phyloP scores from a whole-genome alignment of 2,329 filamentous ascomycete genomes.

The Nectriaceae sp. region DNA sequence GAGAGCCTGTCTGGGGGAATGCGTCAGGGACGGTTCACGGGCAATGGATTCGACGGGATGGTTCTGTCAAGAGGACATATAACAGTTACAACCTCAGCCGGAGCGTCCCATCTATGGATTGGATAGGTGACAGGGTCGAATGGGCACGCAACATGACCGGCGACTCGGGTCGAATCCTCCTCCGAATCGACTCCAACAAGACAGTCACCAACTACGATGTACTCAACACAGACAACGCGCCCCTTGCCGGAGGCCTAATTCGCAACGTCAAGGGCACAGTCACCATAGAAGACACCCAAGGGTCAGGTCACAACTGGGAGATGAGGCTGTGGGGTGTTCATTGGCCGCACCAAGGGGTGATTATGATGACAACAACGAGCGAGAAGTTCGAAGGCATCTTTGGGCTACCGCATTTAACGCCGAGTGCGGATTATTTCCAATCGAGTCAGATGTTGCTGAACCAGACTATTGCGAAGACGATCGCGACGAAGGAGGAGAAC shows the following conservation, averaged over 20 bases:
- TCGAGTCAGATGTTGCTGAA: conserved; percentile 69
- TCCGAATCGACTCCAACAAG: conserved; percentile 63
- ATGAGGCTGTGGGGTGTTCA: conserved; percentile 83
- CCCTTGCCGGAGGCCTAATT: conserved; percentile 53
- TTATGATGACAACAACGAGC: conserved; percentile 85
- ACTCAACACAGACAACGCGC: conserved; percentile 32
- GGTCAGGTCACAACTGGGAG: conserved; percentile 71
- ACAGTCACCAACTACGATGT: conserved; percentile 48
- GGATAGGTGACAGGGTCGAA: conserved; percentile 56
- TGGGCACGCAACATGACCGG: conserved; percentile 86
- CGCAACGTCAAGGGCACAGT: conserved; percentile 71
- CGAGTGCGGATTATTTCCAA: conserved; percentile 57
- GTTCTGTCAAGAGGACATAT: conserved; percentile 47
- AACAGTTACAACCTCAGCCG: conserved; percentile 64
- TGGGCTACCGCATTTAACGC: conserved; percentile 79
- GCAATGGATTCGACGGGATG: conserved; percentile 67
- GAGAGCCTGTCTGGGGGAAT: conserved; percentile 68
- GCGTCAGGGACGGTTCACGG: conserved; percentile 76
- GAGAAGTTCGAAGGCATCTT: conserved; percentile 95
- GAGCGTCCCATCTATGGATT: conserved; percentile 66
- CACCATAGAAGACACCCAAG: conserved; percentile 70
- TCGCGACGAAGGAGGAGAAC: conserved; percentile 64
- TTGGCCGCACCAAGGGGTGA: conserved; percentile 76
- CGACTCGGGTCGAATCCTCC: conserved; percentile 64
- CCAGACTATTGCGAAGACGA: conserved; percentile 66